Evolutionary conservation across 768 basidiomycete genomes (phyloP), one percentile per base, ranked within the genome.

Genomic region (Trametes gibbosa): DNA sequence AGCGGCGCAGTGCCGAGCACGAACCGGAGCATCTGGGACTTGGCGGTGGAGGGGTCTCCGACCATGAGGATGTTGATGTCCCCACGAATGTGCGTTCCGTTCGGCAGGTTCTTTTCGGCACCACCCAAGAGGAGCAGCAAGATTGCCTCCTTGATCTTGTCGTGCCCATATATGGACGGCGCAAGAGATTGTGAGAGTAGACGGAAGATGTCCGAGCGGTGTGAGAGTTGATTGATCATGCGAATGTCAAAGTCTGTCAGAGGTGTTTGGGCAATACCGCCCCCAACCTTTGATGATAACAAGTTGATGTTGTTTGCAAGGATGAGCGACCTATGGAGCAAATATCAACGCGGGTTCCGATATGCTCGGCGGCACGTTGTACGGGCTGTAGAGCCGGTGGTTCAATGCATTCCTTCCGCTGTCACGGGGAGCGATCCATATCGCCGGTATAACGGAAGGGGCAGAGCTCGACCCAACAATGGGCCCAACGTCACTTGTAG

Each of bases 11-110:
- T 98, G 64, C 91, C 87, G 61, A 99, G 83, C 48, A 99, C 92
- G 72, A 99, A 98, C 54, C 97, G 89, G 52, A 99, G 81, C 68
- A 99, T 78, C 70, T 99, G 97, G 39, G 90, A 92, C 76, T 99
- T 99, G 19, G 97, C 97, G 0, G 97, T 99, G n/a, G 89, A 92
- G 9, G 97, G 97, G 74, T 99, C 97, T 61, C 97, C 97, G 58
- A 99, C 95, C 96, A 99, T 98, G 67, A 99, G 84, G 69, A 98
- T 80, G 75, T 99, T 99, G 81, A 99, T 98, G 73, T 99, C 97
- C 45, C 97, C 97, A 79, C 97, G 89, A 69, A 98, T 96, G 70
- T 98, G 97, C 1, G 97, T 98, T 51, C 97, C 96, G 70, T 99
- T 98, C 25, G 89, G 84, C 56, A 98, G 76, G 71, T 98, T 98